A percentile compares a stretch with the other conserved stretches of the same genome.
Evolutionary conservation across 805 yeast species (phyloP).

Genomic region (Hanseniaspora hatyaiensis): DNA sequence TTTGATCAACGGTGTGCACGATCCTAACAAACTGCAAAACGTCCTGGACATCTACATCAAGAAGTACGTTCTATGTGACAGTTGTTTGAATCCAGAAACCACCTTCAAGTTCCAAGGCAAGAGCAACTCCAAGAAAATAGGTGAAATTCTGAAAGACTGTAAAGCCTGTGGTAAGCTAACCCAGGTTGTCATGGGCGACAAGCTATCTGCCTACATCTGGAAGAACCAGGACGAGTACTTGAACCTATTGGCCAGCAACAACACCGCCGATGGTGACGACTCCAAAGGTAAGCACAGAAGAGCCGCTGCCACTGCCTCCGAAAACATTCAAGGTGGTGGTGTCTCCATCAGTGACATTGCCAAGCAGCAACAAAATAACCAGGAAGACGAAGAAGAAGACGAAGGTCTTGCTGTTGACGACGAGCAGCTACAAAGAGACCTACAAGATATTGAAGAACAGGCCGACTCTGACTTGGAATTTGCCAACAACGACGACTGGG

Average conservation of each 20-base stretch:
- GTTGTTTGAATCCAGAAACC: slow-evolving; percentile 96
- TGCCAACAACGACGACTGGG: slow-evolving; percentile 62
- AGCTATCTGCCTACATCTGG: slow-evolving; percentile 71
- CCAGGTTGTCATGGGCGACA: slow-evolving; percentile 71
- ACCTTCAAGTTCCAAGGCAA: slow-evolving; percentile 50
- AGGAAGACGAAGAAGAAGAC: slow-evolving; percentile 56
- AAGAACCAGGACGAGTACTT: slow-evolving; percentile 72
- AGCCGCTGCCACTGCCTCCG: slow-evolving; percentile 79
- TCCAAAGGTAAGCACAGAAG: slow-evolving; percentile 43
- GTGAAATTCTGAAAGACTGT: slow-evolving; percentile 76
- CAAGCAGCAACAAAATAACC: slow-evolving; percentile 36
- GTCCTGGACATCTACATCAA: slow-evolving; percentile 85
- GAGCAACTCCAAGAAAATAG: slow-evolving; percentile 43
- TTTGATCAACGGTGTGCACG: slow-evolving; percentile 90
- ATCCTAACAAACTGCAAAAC: slow-evolving; percentile 81
- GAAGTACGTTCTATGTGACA: slow-evolving; percentile 84
- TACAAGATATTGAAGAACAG: slow-evolving; percentile 48
- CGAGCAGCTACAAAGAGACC: slow-evolving; percentile 8
- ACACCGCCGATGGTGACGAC: slow-evolving; percentile 19
- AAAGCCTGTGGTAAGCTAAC: slow-evolving; percentile 95
- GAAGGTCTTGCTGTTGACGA: slow-evolving; percentile 21
- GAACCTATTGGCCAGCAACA: slow-evolving; percentile 27
- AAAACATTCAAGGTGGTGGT: slow-evolving; percentile 82
- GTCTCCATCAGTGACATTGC: slow-evolving; percentile 69
- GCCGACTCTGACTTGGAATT: slow-evolving; percentile 3